Base-by-base conservation (phyloP, 2,329 filamentous ascomycete genomes). In the Phialophora macrospora region DNA sequence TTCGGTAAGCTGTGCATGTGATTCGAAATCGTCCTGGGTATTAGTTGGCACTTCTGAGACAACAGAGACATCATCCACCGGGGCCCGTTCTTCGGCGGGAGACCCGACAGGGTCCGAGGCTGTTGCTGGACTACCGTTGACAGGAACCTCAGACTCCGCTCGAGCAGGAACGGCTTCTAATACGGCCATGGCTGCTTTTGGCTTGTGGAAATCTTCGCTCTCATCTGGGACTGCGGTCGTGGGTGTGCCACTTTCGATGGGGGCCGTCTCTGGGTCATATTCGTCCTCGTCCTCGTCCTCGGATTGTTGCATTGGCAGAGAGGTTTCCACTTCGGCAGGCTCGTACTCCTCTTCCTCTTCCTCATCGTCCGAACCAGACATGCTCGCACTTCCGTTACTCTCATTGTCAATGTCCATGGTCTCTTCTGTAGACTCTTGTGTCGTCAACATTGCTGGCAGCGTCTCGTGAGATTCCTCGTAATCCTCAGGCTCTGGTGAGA, bases 351-450 rank as follows among this genome's bases (percentile, higher is more conserved):
- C 66, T 32, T 41, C 55, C 22, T 70, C 69, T 22, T 63, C 56
- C 24, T 59, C 62, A 56, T 77, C 81, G 65, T 87, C 85, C 1
- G 83, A 83, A 32, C 72, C 71, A 22, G 71, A 72, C 72, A 73
- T 73, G 60, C 72, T 73, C 6, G 69, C 71, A 66, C 72, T 73
- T 46, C 71, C 72, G 51, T 68, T 67, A 55, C 67, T 71, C 26
- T 66, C 67, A 32, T 66, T 60, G 46, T 70, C 68, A 58, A 68
- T 60, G 20, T 68, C 62, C 62, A 70, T 67, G 26, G 64, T 34
- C 17, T 67, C 64, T 28, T 66, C 34, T 30, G 52, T 20, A 14
- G 59, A 59, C 14, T 30, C 17, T 12, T 56, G 60, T 30, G 32
- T 28, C 20, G n/a, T 51, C 22, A 32, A 7, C 6, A 17, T 46